Conservation (phyloP, 257 asterid species). For the Nicotiana sylvestris region DNA sequence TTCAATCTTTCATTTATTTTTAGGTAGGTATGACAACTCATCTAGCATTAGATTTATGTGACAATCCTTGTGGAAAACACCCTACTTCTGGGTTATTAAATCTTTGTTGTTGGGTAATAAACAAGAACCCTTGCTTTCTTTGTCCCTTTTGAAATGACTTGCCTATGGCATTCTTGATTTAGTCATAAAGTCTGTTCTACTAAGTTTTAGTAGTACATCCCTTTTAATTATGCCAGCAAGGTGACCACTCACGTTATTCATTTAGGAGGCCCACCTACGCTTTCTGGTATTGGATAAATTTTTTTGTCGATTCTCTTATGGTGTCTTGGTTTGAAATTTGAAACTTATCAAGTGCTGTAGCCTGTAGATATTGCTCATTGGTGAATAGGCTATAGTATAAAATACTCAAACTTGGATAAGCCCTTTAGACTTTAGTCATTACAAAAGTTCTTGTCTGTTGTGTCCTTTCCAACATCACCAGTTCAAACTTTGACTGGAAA, state of each 20-base stretch:
- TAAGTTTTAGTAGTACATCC: background rate
- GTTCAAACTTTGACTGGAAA: constrained; percentile 12
- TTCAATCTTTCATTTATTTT: background rate
- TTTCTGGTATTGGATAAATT: background rate
- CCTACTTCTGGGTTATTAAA: background rate
- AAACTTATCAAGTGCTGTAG: background rate
- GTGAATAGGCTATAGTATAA: background rate
- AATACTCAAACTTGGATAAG: constrained; percentile 12
- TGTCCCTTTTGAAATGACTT: constrained; percentile 6
- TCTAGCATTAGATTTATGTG: background rate
- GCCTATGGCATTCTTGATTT: background rate
- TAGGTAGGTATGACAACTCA: background rate
- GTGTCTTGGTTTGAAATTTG: constrained; percentile 14
- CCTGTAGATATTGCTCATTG: background rate
- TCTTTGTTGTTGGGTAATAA: background rate
- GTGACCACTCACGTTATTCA: constrained; percentile 6
- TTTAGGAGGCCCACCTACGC: constrained; percentile 8
- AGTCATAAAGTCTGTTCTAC: background rate
- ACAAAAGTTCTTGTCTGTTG: background rate
- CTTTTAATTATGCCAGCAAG: constrained; percentile 12
- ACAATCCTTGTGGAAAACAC: background rate
- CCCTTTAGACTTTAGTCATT: constrained; percentile 1
- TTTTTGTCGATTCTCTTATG: constrained; percentile 9
- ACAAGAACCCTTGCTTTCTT: background rate
- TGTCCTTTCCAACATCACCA: constrained; percentile 6